Evolutionary conservation across 495 filamentous ascomycete species (phyloP).

Genomic region (Hypoxylon perforatum): DNA sequence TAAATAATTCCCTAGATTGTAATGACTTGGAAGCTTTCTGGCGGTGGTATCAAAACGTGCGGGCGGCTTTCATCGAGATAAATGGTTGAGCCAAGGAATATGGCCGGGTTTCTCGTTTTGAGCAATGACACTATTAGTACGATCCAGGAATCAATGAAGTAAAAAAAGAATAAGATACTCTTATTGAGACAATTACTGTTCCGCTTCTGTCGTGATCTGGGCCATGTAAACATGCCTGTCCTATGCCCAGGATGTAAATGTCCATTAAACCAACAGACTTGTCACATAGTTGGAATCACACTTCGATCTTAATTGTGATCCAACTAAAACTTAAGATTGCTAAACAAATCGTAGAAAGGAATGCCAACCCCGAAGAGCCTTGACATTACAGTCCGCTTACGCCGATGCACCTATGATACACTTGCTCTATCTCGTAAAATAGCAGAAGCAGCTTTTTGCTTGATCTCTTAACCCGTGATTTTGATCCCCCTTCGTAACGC

Average conservation of each 20-base stretch:
- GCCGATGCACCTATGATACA: constrained; percentile 37
- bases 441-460: constrained; percentile 14
- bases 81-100: constrained; percentile 15
- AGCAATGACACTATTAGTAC: constrained; percentile 25
- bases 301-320: too few relatives aligned
- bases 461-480: constrained; percentile 25
- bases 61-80: constrained; percentile 28
- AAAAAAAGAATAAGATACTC: constrained; percentile 16
- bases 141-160: constrained; percentile 23
- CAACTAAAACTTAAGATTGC: neutral
- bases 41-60: constrained; percentile 26
- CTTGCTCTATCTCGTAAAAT: constrained; percentile 23
- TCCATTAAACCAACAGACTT: neutral
- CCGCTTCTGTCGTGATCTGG: neutral
- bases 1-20: constrained; percentile 65
- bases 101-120: constrained; percentile 23
- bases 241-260: too few relatives aligned
- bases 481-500: constrained; percentile 44
- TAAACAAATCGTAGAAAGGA: neutral
- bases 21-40: constrained; percentile 60
- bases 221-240: neutral
- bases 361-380: constrained; percentile 14
- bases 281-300: constrained; percentile 2
- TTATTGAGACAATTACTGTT: constrained; percentile 1
- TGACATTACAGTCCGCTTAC: constrained; percentile 33